Evolutionary conservation across 805 yeast genomes (phyloP).

Genomic region (Schwanniomyces vanrijiae): DNA sequence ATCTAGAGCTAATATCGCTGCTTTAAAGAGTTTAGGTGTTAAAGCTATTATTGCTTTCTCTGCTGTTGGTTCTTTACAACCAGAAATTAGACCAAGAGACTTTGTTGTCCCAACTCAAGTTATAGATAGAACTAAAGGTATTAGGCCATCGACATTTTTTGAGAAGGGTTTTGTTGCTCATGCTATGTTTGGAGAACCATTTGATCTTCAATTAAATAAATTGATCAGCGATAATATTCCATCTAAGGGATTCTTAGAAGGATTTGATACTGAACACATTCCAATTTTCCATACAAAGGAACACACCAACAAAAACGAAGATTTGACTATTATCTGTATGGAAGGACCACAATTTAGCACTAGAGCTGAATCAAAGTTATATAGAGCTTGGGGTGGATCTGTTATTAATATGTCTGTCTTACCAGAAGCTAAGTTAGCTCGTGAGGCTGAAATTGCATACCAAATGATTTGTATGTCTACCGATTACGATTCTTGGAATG

Average conservation of each 20-base stretch:
- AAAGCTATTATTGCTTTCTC: conserved; percentile 87
- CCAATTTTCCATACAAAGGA: conserved; percentile 62
- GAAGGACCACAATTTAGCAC: conserved; percentile 99
- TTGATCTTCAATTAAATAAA: conserved; percentile 70
- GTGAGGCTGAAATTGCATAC: conserved; percentile 95
- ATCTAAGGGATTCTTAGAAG: conserved; percentile 50
- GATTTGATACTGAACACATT: conserved; percentile 39
- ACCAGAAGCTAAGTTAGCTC: conserved; percentile 96
- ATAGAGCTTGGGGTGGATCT: conserved; percentile 85
- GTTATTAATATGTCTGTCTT: conserved; percentile 96
- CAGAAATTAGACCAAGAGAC: conserved; percentile 88
- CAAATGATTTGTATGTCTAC: conserved; percentile 99
- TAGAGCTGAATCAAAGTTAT: conserved; percentile 90
- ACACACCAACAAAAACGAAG: conserved; percentile 60
- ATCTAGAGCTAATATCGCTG: conserved; percentile 91
- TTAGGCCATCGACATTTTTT: conserved; percentile 85
- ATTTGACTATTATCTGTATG: conserved; percentile 90
- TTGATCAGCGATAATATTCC: conserved; percentile 55
- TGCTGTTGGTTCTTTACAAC: conserved; percentile 94
- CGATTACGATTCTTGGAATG: conserved; percentile 98
- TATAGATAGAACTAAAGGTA: conserved; percentile 96
- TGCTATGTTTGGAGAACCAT: conserved; percentile 97
- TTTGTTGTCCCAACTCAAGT: conserved; percentile 96
- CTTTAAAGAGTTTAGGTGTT: conserved; percentile 84
- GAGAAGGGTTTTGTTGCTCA: conserved; percentile 95